Base-by-base conservation (phyloP, 768 basidiomycete genomes). In the Dioszegia aurantiaca region DNA sequence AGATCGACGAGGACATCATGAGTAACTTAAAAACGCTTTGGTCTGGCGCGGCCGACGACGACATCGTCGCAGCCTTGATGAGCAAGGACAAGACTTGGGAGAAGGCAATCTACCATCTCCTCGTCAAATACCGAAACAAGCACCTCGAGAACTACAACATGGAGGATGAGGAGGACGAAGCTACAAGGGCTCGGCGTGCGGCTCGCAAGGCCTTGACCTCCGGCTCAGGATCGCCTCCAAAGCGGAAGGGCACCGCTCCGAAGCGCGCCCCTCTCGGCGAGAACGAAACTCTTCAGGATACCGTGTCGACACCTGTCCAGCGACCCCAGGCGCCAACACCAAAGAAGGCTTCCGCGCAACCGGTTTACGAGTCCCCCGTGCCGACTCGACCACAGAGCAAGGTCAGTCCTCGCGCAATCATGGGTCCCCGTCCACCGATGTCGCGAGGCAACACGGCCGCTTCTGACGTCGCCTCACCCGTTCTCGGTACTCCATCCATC, bases 21-120 rank as follows among this genome's bases (percentile, higher is more conserved):
- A 84, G 84, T 24, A 97, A 97, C 77, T 78, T 99, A 24, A 85
- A 84, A 64, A 92, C 90, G 3, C 81, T 99, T n/a, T 99, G 92
- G 92, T 85, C 87, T 56, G 88, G 84, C 9, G 83, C 84, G 1
- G 78, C 85, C 2, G 89, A 93, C 54, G 82, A 83, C 10, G 85
- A 87, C 28, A 85, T 98, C 55, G 80, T 85, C 47, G 80, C 82
- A 47, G 85, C 83, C 53, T 79, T 99, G 31, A 64, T 81, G 51
- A 78, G 74, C 59, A 67, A 81, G 78, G 70, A 80, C 79, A 85
- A 85, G 49, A 93, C 87, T 27, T 93, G 90, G 88, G 90, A 98
- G 75, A 97, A 99, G 78, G 90, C 89, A 0, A 88, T 98, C 46
- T 99, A 99, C 77, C 86, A 89, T 70, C 79, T 97, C 4, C 81